Conservation (phyloP, 805 yeast genomes). For the Pichia sporocuriosa region DNA sequence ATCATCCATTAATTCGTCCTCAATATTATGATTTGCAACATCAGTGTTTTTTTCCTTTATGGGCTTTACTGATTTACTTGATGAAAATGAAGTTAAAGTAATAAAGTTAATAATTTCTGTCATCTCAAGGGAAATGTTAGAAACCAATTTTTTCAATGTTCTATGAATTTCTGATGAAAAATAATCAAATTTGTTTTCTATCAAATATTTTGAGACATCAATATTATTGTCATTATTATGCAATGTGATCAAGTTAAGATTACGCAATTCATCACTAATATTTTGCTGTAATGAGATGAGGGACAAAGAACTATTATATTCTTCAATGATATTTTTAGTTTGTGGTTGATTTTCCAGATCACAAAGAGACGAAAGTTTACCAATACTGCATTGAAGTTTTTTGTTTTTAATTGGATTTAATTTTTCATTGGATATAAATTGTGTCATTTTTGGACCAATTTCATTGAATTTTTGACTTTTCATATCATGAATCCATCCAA, state of each 20-base stretch:
- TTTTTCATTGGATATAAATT: conserved; percentile 32
- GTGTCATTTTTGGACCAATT: conserved; percentile 44
- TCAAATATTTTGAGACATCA: neutral
- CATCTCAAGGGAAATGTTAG: neutral
- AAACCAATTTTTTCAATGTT: neutral
- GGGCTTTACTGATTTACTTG: neutral
- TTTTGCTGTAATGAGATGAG: conserved; percentile 3
- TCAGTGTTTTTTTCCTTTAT: neutral
- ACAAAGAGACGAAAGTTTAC: conserved; percentile 54
- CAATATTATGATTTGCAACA: neutral
- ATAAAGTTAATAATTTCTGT: conserved; percentile 6
- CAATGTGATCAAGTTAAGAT: neutral
- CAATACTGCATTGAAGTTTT: conserved; percentile 58
- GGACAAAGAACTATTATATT: neutral
- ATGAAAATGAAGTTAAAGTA: neutral
- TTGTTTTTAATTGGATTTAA: conserved; percentile 39
- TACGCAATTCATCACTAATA: neutral
- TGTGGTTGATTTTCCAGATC: neutral
- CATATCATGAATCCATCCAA: conserved; percentile 70
- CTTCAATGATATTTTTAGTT: neutral
- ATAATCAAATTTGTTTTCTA: neutral
- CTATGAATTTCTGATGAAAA: neutral
- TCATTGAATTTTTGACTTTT: conserved; percentile 40
- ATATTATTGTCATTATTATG: neutral
- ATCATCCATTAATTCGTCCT: neutral